Conservation (phyloP, 805 yeast species). For the Candida boleticola region DNA sequence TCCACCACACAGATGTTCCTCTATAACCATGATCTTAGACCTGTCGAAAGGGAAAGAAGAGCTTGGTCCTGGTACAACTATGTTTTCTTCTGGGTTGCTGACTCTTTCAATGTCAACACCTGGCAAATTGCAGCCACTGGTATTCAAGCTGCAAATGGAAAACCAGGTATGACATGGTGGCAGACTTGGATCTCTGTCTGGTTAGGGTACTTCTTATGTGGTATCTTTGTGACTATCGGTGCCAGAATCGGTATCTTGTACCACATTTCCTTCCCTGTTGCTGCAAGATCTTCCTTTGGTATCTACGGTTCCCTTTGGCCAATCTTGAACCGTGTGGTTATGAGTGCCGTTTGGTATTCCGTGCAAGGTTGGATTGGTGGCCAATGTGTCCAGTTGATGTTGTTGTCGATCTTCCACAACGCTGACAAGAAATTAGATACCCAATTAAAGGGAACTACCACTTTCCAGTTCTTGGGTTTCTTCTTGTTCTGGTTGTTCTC, state of each 20-base stretch:
- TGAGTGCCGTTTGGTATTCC: constrained; percentile 86
- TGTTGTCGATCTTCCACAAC: constrained; percentile 59
- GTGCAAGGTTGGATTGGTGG: constrained; percentile 87
- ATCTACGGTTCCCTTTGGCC: constrained; percentile 88
- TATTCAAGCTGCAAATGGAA: constrained; percentile 39
- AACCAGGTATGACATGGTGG: constrained; percentile 79
- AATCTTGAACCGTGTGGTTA: constrained; percentile 79
- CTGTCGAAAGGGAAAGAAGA: constrained; percentile 71
- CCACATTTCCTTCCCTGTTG: constrained; percentile 83
- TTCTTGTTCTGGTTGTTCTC: constrained; percentile 81
- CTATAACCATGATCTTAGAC: constrained; percentile 72
- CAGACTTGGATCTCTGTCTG: constrained; percentile 87
- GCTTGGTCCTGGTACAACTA: constrained; percentile 86
- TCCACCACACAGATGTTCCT: constrained; percentile 63
- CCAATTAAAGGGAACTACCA: constrained; percentile 66
- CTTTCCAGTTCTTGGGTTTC: constrained; percentile 71
- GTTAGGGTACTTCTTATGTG: constrained; percentile 76
- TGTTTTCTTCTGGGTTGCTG: constrained; percentile 84
- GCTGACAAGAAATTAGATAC: constrained; percentile 58
- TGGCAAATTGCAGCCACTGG: constrained; percentile 93
- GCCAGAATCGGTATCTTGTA: constrained; percentile 80
- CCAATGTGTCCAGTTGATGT: constrained; percentile 74
- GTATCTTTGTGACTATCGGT: constrained; percentile 63
- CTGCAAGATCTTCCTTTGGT: constrained; percentile 81
- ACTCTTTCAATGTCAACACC: constrained; percentile 84